phyloP scores from a whole-genome alignment of 2,329 filamentous ascomycete genomes.

The Chlorencoelia australis region DNA sequence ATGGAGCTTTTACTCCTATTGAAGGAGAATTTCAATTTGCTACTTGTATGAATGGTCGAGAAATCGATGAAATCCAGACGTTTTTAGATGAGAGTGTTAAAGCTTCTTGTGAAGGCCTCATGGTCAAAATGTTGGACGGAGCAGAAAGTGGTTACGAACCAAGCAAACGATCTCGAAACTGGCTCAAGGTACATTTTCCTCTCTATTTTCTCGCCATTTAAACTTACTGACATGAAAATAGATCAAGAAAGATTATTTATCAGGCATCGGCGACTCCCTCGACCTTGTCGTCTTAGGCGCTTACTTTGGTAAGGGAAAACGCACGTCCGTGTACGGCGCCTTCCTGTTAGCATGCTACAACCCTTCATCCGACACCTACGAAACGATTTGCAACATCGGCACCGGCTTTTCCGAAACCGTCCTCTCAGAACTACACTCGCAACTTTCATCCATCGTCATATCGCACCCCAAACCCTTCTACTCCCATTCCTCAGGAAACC shows the following conservation, averaged over 20 bases:
- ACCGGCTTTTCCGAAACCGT: conserved; percentile 94
- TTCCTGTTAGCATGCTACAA: conserved; percentile 96
- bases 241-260: conserved; percentile 97
- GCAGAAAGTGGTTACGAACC: conserved; percentile 90
- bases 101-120: conserved; percentile 90
- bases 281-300: conserved; percentile 93
- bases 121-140: conserved; percentile 99
- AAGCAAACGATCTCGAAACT: conserved; percentile 91
- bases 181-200: conserved; percentile 66
- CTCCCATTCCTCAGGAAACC: conserved; percentile 68
- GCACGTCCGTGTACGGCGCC: conserved; percentile 88
- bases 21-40: conserved; percentile 92
- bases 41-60: conserved; percentile 73
- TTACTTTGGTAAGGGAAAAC: conserved; percentile 90
- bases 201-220: not conserved
- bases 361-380: conserved; percentile 66
- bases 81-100: conserved; percentile 94
- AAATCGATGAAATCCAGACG: conserved; percentile 85
- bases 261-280: conserved; percentile 87
- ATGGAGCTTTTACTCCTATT: conserved; percentile 60
- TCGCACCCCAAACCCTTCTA: conserved; percentile 93
- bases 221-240: conserved; percentile 25
- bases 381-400: conserved; percentile 96
- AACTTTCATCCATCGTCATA: conserved; percentile 69
- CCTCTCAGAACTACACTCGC: conserved; percentile 73